Conservation (phyloP, 352 stramenopile species). For the Phytophthora sojae region DNA sequence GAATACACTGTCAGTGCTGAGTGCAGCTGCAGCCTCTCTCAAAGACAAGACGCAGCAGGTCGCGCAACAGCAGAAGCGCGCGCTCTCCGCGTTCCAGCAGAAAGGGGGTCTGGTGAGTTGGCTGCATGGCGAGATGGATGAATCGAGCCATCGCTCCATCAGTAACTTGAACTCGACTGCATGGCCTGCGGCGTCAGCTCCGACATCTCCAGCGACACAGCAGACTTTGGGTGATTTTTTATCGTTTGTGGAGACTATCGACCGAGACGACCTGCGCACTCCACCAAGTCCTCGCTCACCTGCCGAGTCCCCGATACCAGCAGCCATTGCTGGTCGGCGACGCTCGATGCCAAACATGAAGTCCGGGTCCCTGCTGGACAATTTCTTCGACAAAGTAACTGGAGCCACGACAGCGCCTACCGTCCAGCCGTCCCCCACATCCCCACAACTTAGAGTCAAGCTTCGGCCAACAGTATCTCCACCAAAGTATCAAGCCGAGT, state of each 20-base stretch:
- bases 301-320: neutral
- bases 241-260: neutral
- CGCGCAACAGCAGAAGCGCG: constrained; percentile 50
- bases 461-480: constrained; percentile 6
- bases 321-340: constrained; percentile 2
- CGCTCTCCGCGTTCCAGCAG: constrained; percentile 61
- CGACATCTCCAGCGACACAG: neutral
- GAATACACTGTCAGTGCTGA: constrained; percentile 21
- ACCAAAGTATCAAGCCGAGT: neutral
- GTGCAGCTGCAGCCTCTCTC: constrained; percentile 33
- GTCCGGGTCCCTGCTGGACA: constrained; percentile 29
- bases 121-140: constrained; percentile 61
- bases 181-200: neutral
- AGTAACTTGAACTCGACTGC: neutral
- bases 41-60: constrained; percentile 60
- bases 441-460: constrained; percentile 4
- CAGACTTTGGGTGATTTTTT: neutral
- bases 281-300: constrained; percentile 15
- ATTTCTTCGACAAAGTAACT: constrained; percentile 38
- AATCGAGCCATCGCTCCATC: neutral
- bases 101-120: constrained; percentile 71
- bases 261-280: constrained; percentile 12
- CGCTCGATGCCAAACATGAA: constrained; percentile 19
- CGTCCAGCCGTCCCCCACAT: neutral
- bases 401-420: neutral